Evolutionary conservation across 176 grass and related monocot species (phyloP).

Genomic region (Lolium perenne): DNA sequence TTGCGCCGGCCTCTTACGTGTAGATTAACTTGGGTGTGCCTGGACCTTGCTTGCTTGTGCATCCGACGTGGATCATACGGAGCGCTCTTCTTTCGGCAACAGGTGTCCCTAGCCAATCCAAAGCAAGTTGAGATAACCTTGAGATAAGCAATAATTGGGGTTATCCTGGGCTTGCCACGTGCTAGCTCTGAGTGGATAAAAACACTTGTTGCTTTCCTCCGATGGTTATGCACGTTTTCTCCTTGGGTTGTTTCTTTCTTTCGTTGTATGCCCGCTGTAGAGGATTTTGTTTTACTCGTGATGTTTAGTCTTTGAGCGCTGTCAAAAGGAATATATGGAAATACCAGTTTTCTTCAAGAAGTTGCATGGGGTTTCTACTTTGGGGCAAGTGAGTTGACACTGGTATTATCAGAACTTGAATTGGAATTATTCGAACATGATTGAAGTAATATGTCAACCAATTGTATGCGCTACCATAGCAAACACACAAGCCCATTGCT

Average conservation of each 20-base stretch:
- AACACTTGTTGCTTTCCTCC: background rate
- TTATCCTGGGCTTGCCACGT: background rate
- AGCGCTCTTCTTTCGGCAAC: conserved; percentile 1
- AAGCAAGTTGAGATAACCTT: background rate
- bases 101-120: conserved; percentile 22
- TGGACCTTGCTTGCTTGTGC: background rate
- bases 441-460: background rate
- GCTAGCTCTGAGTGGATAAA: background rate
- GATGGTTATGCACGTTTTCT: background rate
- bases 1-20: conserved; percentile 5
- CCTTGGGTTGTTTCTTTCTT: background rate
- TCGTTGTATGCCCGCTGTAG: background rate
- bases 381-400: no score
- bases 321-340: no score
- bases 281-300: no score
- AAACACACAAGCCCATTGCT: background rate
- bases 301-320: no score
- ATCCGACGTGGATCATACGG: conserved; percentile 13
- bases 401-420: no score
- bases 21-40: background rate
- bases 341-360: no score
- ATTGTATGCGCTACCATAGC: background rate
- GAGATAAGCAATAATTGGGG: conserved; percentile 13
- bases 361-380: no score
- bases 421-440: background rate